Base-by-base conservation (phyloP, 257 asterid genomes). In the Nicotiana sylvestris region DNA sequence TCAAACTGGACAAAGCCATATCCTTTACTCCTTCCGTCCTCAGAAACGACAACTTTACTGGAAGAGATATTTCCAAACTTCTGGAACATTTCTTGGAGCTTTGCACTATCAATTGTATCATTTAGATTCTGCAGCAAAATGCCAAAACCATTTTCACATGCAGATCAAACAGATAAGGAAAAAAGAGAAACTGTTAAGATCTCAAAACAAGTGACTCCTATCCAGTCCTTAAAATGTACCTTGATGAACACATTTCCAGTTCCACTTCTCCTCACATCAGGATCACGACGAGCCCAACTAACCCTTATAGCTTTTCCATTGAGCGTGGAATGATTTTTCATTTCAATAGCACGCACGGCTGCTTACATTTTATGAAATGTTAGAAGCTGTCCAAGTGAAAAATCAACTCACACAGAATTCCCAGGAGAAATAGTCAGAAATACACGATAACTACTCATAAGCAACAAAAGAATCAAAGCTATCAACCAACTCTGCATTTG, bases 1-100 rank as follows among this genome's bases (percentile, higher is more conserved):
- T 72, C 82, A 76, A 84, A 93, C 66, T 90, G 94, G 76, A 93
- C 95, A 60, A 88, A 93, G 11, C 97, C 98, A 55, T 87, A 89
- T 46, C 95, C 98, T 85, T 84, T 90, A 57, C 94, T 89, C 87
- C 85, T 84, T 65, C 92, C 90, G 81, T 87, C 88, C 60, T 83
- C 89, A 81, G 60, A 84, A 21, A 33, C 81, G 30, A 81, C 88
- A 83, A 87, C 88, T 85, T 89, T 89, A 39, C 89, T 81, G 13
- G 92, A 89, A 57, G 87, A 37, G 61, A 89, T 82, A 51, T 76
- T 76, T 57, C 92, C 92, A 68, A 87, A 89, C 17, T 76, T 43
- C 82, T 85, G 82, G 69, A 89, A 89, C 35, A 77, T 81, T 27
- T 86, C 89, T 67, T 89, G 84, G 37, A 89, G 90, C 86, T 70